Base-by-base conservation (phyloP, 306 rosid genomes). In the Cicer cuneatum region DNA sequence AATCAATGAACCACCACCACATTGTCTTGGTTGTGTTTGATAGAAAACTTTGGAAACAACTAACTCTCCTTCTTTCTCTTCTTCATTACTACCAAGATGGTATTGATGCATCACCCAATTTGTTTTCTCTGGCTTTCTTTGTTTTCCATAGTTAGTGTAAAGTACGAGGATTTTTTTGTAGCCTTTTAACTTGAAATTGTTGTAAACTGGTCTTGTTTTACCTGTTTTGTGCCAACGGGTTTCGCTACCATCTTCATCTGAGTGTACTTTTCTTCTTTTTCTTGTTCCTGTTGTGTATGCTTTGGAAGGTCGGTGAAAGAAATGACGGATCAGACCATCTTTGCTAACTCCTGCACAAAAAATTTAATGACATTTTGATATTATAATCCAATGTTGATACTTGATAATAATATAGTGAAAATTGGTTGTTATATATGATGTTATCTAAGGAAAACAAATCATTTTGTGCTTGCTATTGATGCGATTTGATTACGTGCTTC, bases 91-190 rank as follows among this genome's bases (percentile, higher is more conserved):
- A 0, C 96, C 96, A 33, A 86, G 82, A 75, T 89, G 93, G 78
- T 85, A 89, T 11, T 86, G 93, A 57, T 86, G 93, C 93, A 90
- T 87, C 0, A 90, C 91, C 96, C 96, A 90, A n/a, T 86, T 87
- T 16, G 96, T 90, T 61, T 90, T 90, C 87, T 90, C 93, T 0
- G 93, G 87, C 83, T 89, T 89, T 47, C 84, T 89, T 73, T 87
- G 91, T 66, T 86, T 90, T 43, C 92, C 92, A 65, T 90, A 86
- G 82, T 90, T 90, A 2, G 90, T 86, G 90, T 90, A 87, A 1
- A 90, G 92, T 7, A 90, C 92, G 2, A 90, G 89, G 46, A 90
- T 90, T 72, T 90, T 90, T 61, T 90, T 90, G 83, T 81, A 90
- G 1, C 96, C 96, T 82, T 81, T 87, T 13, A 87, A 62, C 60